Percentiles rank a stretch among this genome's conserved stretches.
These are phyloP conservation scores for Lunasporangiospora selenospora DNA, from an alignment of 192 early-diverging fungal genomes.

Conservation along the genomic window DNA sequence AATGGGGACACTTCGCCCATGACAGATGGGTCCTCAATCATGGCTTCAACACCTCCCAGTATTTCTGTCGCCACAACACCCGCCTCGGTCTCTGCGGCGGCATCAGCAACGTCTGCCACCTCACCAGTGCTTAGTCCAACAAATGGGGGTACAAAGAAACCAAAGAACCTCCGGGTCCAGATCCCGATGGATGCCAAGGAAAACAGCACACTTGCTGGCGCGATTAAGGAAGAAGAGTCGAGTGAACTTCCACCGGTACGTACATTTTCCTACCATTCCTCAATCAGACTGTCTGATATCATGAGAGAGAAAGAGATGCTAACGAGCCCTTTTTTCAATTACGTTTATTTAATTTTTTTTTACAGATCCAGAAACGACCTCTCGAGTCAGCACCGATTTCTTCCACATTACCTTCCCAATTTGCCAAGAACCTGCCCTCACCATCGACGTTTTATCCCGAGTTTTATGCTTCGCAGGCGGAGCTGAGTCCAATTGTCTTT, in stretches of 20 bases:
- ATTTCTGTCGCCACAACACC: conserved; percentile 8
- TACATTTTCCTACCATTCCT: neutral
- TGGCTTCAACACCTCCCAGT: conserved; percentile 14
- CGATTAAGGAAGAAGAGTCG: conserved; percentile 42
- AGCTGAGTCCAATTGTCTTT: conserved; percentile 79
- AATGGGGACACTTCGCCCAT: conserved; percentile 40
- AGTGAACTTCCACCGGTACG: conserved; percentile 42
- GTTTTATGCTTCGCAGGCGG: conserved; percentile 74
- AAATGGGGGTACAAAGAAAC: conserved; percentile 33
- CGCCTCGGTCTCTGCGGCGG: too few relatives aligned
- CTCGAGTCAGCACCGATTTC: conserved; percentile 47
- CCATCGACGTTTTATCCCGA: conserved; percentile 80
- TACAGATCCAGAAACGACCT: conserved; percentile 43
- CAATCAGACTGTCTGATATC: too few relatives aligned
- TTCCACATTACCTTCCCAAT: conserved; percentile 72
- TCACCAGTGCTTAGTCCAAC: conserved; percentile 46
- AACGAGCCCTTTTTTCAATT: neutral
- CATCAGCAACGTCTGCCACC: too few relatives aligned
- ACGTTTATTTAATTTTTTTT: neutral
- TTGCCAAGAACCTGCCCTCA: conserved; percentile 74
- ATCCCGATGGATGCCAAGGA: conserved; percentile 39
- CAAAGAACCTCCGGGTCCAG: conserved; percentile 33
- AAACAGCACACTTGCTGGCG: conserved; percentile 27
- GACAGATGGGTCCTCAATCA: conserved; percentile 45
- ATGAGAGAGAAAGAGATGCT: too few relatives aligned